A percentile compares a stretch with the other conserved stretches of the same genome.
Evolutionary conservation across 495 filamentous ascomycete genomes (phyloP).

Genomic region (Lophiotrema nucula): DNA sequence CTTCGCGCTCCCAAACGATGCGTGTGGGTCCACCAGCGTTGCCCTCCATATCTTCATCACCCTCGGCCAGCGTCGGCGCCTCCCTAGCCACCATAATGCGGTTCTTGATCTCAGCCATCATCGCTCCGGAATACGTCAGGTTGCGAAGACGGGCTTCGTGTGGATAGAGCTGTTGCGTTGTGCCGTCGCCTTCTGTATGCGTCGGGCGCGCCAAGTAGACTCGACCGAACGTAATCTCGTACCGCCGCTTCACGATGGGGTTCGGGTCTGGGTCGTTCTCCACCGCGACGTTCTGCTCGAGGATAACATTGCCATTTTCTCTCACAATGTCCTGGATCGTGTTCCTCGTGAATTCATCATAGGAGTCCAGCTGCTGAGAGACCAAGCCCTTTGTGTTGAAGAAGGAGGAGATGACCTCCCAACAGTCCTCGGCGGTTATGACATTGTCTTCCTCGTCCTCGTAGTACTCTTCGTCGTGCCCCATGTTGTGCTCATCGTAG

Average conservation of each 20-base stretch:
- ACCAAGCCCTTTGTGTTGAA: conserved; percentile 94
- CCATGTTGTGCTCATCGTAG: conserved; percentile 20
- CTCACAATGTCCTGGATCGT: conserved; percentile 91
- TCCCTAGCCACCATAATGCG: conserved; percentile 79
- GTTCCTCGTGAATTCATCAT: conserved; percentile 89
- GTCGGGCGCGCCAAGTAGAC: conserved; percentile 80
- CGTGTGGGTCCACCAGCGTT: conserved; percentile 58
- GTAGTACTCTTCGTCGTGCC: conserved; percentile 58
- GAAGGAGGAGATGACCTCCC: conserved; percentile 94
- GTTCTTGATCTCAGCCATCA: conserved; percentile 82
- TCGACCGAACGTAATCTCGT: conserved; percentile 87
- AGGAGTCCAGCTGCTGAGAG: conserved; percentile 96
- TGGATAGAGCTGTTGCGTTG: conserved; percentile 73
- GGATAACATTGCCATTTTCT: conserved; percentile 80
- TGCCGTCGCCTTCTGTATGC: conserved; percentile 88
- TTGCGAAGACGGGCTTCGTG: conserved; percentile 94
- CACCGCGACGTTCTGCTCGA: conserved; percentile 81
- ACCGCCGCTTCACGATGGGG: conserved; percentile 77
- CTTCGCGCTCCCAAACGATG: conserved; percentile 52
- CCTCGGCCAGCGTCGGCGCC: conserved; percentile 57
- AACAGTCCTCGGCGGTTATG: conserved; percentile 92
- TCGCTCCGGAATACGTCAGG: conserved; percentile 87
- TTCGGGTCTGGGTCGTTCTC: conserved; percentile 60
- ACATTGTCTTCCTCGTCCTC: conserved; percentile 66
- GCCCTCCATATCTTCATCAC: conserved; percentile 53